Evolutionary conservation across 2,329 filamentous ascomycete species (phyloP).

Genomic region (Fusarium sp.): DNA sequence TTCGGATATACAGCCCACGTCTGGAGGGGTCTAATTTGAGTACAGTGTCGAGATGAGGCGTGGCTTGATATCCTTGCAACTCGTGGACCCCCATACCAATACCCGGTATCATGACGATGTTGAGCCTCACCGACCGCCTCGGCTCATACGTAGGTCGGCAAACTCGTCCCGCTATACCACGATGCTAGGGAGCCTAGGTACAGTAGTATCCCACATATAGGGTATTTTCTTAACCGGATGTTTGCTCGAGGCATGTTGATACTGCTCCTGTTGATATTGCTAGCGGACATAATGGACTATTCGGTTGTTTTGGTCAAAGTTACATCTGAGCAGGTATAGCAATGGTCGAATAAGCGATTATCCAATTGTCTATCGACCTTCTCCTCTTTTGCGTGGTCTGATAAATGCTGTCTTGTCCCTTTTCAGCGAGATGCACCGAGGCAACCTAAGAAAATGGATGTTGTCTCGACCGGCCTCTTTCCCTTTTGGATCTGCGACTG

Average conservation of each 20-base stretch:
- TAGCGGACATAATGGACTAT: neutral
- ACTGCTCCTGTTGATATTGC: neutral
- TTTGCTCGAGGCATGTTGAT: slow-evolving; percentile 5
- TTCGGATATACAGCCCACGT: slow-evolving; percentile 19
- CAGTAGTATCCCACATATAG: neutral
- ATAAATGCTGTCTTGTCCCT: slow-evolving; percentile 32
- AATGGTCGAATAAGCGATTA: slow-evolving; percentile 19
- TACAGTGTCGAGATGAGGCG: slow-evolving; percentile 15
- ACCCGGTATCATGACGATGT: slow-evolving; percentile 30
- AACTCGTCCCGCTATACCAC: slow-evolving; percentile 19
- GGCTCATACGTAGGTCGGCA: slow-evolving; percentile 11
- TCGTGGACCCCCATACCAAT: slow-evolving; percentile 25
- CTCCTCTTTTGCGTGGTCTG: slow-evolving; percentile 35
- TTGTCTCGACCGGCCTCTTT: slow-evolving; percentile 44
- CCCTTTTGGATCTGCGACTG: slow-evolving; percentile 43
- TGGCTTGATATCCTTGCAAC: slow-evolving; percentile 17
- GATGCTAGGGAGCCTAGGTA: neutral
- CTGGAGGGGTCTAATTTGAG: slow-evolving; percentile 3
- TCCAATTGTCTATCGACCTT: slow-evolving; percentile 17
- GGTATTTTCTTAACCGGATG: neutral
- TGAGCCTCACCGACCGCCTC: slow-evolving; percentile 37
- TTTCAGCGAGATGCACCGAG: slow-evolving; percentile 45
- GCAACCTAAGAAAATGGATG: slow-evolving; percentile 25
- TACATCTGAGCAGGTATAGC: slow-evolving; percentile 13
- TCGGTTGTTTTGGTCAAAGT: slow-evolving; percentile 1